Base-by-base conservation (phyloP, 139 green algal species). In the Gonium pectorale region DNA sequence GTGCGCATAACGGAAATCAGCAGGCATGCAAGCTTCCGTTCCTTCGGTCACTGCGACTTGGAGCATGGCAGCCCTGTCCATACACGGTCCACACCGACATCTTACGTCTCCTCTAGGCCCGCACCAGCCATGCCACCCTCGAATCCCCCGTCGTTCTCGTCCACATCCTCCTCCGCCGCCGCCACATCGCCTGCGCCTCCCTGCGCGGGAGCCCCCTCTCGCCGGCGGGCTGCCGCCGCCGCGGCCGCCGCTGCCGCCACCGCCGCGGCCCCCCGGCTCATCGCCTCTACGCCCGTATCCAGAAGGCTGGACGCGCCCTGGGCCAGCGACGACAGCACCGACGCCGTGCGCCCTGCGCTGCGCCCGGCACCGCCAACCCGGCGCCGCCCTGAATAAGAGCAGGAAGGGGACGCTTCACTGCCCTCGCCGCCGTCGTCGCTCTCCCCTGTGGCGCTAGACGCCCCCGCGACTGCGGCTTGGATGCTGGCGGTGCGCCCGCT, bases 251-350 rank as follows among this genome's bases (percentile, higher is more conserved):
- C n/a, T 2, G 43, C 68, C 43, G 44, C 68, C 29, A n/a, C 70
- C 44, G 22, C 70, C 31, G 31, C 70, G 31, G 46, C 46, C 11
- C 21, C 70, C 21, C 70, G 21, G 51, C 71, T 80, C 22, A 80
- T 21, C 71, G 51, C 71, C 71, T 80, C 71, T 22, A 51, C 51
- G 3, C 71, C 71, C 22, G 49, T 60, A 3, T 80, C 71, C 71
- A 80, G 21, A 33, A 80, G 35, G 5, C 24, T 37, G 24, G 51
- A 51, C 1, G 71, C 71, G 22, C 71, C 71, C 24, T 43, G 43
- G 8, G 71, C 71, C 35, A 80, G 51, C 21, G 71, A 80, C 35
- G 71, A 49, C 33, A 80, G 49, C 22, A 80, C 71, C 8, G 71
- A 80, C 35, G 51, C 24, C 33, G 51, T 15, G 5, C 38, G 38